A percentile compares a stretch with the other conserved stretches of the same genome.
phyloP scores from a whole-genome alignment of 345 rosid species.

The Hypericum androsaemum region DNA sequence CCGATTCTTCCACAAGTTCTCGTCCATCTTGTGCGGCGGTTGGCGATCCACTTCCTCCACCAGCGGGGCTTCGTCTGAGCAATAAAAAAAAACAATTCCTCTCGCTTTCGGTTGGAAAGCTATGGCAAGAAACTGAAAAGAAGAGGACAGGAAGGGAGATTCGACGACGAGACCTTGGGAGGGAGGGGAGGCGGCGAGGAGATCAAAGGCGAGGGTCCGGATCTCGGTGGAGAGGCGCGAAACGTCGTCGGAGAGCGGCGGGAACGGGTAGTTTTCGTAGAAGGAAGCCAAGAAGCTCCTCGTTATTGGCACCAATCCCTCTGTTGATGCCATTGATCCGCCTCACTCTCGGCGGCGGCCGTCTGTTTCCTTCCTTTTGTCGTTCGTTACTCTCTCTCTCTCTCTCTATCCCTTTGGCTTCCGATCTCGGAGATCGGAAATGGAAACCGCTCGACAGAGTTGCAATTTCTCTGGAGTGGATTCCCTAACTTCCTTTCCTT shows the following conservation, averaged over 20 bases:
- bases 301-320: constrained; percentile 82
- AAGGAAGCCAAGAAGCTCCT: constrained; percentile 65
- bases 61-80: constrained; percentile 44
- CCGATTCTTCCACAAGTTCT: constrained; percentile 95
- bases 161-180: constrained; percentile 38
- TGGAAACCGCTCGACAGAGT: too few relatives aligned
- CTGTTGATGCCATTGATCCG: constrained; percentile 80
- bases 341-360: too few relatives aligned
- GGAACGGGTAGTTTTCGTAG: constrained; percentile 64
- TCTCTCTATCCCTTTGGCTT: background rate
- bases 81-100: background rate
- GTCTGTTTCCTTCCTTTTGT: background rate
- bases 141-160: background rate
- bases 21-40: constrained; percentile 86
- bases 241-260: constrained; percentile 64
- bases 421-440: too few relatives aligned
- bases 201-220: constrained; percentile 43
- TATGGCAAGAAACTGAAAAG: background rate
- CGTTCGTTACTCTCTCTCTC: background rate
- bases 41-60: constrained; percentile 46
- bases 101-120: too few relatives aligned
- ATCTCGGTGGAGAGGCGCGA: constrained; percentile 54
- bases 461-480: too few relatives aligned
- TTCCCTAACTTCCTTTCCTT: too few relatives aligned
- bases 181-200: constrained; percentile 42